Evolutionary conservation across 148 eudicot genomes (phyloP).

Genomic region (Vaccinium vitisidaea): DNA sequence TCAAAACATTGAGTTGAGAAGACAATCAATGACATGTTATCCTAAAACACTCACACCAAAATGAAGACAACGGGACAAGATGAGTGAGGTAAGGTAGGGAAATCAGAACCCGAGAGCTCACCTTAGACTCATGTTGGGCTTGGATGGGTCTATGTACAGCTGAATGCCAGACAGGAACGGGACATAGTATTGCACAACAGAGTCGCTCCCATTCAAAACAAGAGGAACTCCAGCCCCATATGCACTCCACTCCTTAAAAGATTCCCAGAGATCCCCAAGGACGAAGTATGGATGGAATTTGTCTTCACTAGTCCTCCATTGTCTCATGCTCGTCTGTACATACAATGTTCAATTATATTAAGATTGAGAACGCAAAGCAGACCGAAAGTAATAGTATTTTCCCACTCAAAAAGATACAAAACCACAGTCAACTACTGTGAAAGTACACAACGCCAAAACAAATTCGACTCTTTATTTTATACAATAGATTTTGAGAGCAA

Average conservation of each 20-base stretch:
- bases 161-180: slow-evolving; percentile 91
- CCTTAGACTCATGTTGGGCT: slow-evolving; percentile 19
- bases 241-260: slow-evolving; percentile 93
- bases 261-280: slow-evolving; percentile 93
- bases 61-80: not conserved
- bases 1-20: not conserved
- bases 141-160: slow-evolving; percentile 68
- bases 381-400: not conserved
- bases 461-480: not conserved
- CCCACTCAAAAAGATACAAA: not conserved
- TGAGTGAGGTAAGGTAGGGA: not conserved
- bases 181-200: slow-evolving; percentile 90
- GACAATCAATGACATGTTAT: not conserved
- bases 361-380: slow-evolving; percentile 8
- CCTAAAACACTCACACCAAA: not conserved
- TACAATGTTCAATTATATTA: slow-evolving; percentile 7
- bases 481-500: not conserved
- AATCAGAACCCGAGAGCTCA: slow-evolving; percentile 29
- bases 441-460: not conserved
- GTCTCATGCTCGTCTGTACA: slow-evolving; percentile 62
- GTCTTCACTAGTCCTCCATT: slow-evolving; percentile 47
- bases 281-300: slow-evolving; percentile 65
- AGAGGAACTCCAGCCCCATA: slow-evolving; percentile 97
- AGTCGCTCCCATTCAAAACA: slow-evolving; percentile 64
- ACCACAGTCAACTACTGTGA: not conserved